Evolutionary conservation across 108 stramenopile genomes (phyloP).

Genomic region (Nitzschia sp.): DNA sequence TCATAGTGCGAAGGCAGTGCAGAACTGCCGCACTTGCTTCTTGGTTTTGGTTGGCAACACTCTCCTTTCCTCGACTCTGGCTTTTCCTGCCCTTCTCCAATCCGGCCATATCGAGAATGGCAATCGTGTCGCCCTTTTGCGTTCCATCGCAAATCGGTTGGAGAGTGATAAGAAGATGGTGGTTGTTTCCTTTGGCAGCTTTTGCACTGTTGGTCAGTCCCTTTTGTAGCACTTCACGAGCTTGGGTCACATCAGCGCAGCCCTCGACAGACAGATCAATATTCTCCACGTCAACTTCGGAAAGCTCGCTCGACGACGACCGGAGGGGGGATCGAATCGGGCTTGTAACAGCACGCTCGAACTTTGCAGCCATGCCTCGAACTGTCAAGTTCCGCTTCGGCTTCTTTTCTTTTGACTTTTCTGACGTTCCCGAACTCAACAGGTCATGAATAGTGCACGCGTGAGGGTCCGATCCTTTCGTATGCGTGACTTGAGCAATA

Average conservation of each 20-base stretch:
- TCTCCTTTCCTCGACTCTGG: slow-evolving; percentile 23
- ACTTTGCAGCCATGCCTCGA: slow-evolving; percentile 34
- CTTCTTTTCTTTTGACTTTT: slow-evolving; percentile 24
- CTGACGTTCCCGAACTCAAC: slow-evolving; percentile 1
- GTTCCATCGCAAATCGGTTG: slow-evolving; percentile 38
- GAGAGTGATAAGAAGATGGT: slow-evolving; percentile 36
- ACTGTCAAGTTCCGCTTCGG: slow-evolving; percentile 17
- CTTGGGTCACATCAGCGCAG: slow-evolving; percentile 26
- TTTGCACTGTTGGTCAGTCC: slow-evolving; percentile 16
- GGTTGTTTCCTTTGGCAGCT: slow-evolving; percentile 22
- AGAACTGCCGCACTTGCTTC: slow-evolving; percentile 45
- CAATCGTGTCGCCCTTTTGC: slow-evolving; percentile 39
- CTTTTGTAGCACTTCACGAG: slow-evolving; percentile 41
- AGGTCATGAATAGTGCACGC: slow-evolving; percentile 32
- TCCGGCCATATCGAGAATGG: slow-evolving; percentile 54
- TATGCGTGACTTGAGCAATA: slow-evolving; percentile 42
- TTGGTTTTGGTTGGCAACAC: slow-evolving; percentile 26
- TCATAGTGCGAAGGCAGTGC: slow-evolving; percentile 41
- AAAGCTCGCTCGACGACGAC: neutral
- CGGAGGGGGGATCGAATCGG: slow-evolving; percentile 17
- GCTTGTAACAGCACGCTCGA: slow-evolving; percentile 25
- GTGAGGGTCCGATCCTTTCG: slow-evolving; percentile 18
- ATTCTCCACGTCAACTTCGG: slow-evolving; percentile 21
- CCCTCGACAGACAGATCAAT: slow-evolving; percentile 15
- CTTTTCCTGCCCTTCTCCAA: slow-evolving; percentile 26